phyloP scores from a whole-genome alignment of 2,329 filamentous ascomycete species.

The Colletotrichum zoysiae region DNA sequence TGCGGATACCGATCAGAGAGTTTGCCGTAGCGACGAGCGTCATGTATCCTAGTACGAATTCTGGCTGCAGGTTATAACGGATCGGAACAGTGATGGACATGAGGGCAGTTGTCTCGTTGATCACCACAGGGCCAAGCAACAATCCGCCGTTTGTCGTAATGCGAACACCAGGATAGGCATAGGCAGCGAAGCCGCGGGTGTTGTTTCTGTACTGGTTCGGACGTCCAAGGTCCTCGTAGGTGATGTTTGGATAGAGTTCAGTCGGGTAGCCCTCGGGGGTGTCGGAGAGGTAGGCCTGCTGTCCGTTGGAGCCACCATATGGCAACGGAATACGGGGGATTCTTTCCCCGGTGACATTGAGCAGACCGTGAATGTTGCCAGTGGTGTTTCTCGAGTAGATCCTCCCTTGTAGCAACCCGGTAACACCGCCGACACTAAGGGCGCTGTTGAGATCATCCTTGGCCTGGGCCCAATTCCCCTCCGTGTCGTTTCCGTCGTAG shows the following conservation, averaged over 20 bases:
- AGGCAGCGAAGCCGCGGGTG: constrained; percentile 59
- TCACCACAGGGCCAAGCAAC: constrained; percentile 79
- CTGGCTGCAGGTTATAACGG: constrained; percentile 71
- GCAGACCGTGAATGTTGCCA: constrained; percentile 66
- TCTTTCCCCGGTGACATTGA: constrained; percentile 72
- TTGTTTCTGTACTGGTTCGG: constrained; percentile 57
- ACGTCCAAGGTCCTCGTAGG: constrained; percentile 64
- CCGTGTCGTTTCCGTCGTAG: constrained; percentile 67
- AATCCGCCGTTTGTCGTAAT: constrained; percentile 68
- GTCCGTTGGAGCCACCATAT: constrained; percentile 69
- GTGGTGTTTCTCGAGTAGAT: constrained; percentile 78
- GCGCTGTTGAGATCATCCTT: constrained; percentile 77
- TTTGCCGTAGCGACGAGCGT: constrained; percentile 80
- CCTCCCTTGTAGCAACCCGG: constrained; percentile 76
- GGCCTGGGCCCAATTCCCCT: constrained; percentile 71
- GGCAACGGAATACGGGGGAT: constrained; percentile 71
- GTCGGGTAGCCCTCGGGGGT: constrained; percentile 76
- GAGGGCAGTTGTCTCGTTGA: constrained; percentile 81
- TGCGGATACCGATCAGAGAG: constrained; percentile 72
- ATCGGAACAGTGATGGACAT: constrained; percentile 87
- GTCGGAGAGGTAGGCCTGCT: constrained; percentile 71
- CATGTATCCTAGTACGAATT: constrained; percentile 83
- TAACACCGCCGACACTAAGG: constrained; percentile 70
- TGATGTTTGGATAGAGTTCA: constrained; percentile 82
- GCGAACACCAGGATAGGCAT: constrained; percentile 63